Percentiles rank a stretch among this genome's conserved stretches.
phyloP scores from a whole-genome alignment of 2,329 filamentous ascomycete species.

The Niveomyces coronatus region DNA sequence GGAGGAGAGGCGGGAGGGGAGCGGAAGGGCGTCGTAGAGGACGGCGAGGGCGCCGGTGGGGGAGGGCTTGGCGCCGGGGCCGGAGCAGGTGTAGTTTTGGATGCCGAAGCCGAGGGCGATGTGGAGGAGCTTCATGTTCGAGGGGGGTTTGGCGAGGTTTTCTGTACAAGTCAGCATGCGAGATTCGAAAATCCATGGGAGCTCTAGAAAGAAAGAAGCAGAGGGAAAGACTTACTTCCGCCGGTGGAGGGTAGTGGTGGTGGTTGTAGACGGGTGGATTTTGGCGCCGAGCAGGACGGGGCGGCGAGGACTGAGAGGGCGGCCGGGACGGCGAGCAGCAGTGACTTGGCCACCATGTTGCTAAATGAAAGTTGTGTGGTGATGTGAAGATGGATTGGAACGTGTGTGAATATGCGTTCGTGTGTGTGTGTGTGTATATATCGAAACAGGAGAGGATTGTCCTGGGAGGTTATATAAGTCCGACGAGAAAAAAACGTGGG shows the following conservation, averaged over 20 bases:
- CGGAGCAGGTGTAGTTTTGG: constrained; percentile 58
- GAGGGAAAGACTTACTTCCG: background rate
- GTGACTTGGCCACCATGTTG: constrained; percentile 24
- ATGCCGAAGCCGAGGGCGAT: constrained; percentile 54
- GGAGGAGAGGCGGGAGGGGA: constrained; percentile 37
- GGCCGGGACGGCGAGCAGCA: constrained; percentile 24
- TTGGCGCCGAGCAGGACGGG: constrained; percentile 11
- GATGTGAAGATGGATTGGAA: constrained; percentile 7
- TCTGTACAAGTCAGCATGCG: too few species aligned
- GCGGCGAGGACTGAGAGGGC: constrained; percentile 21
- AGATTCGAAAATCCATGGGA: too few species aligned
- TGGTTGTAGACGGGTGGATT: background rate
- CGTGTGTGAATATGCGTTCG: constrained; percentile 6
- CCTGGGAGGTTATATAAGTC: too few species aligned
- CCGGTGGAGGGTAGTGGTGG: constrained; percentile 4
- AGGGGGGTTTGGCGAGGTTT: constrained; percentile 34
- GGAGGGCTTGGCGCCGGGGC: constrained; percentile 22
- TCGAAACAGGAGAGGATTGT: too few species aligned
- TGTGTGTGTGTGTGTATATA: too few species aligned
- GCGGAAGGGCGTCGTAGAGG: constrained; percentile 44
- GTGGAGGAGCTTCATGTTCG: constrained; percentile 34
- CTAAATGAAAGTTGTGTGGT: too few species aligned
- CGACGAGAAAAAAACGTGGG: constrained; percentile 2
- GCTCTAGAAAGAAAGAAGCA: too few species aligned
- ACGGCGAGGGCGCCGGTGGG: constrained; percentile 47